Evolutionary conservation across 2,329 filamentous ascomycete genomes (phyloP).

Genomic region (Pseudogymnoascus sp.): DNA sequence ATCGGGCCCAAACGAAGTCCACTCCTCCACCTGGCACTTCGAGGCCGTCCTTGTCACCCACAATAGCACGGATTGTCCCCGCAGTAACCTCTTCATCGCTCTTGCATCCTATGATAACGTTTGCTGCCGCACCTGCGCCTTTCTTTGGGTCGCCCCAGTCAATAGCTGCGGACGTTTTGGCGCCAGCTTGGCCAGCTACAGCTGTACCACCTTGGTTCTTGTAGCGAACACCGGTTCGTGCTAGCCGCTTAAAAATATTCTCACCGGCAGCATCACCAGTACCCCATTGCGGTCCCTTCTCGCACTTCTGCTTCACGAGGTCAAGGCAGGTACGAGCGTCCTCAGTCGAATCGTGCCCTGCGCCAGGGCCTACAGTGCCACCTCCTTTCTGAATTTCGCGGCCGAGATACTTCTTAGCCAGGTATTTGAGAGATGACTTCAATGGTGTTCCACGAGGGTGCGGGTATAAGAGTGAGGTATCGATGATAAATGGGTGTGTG

Average conservation of each 20-base stretch:
- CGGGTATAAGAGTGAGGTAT: constrained; percentile 84
- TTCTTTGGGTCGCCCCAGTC: constrained; percentile 81
- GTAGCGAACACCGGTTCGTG: constrained; percentile 55
- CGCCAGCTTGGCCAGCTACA: constrained; percentile 46
- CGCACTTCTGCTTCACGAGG: constrained; percentile 90
- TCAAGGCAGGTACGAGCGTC: constrained; percentile 88
- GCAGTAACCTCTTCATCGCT: constrained; percentile 53
- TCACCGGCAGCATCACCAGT: constrained; percentile 72
- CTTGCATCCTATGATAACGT: constrained; percentile 49
- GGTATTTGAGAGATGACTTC: constrained; percentile 85
- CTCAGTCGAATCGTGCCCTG: constrained; percentile 85
- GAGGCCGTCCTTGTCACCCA: constrained; percentile 51
- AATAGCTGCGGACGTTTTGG: constrained; percentile 66
- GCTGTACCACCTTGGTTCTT: constrained; percentile 56
- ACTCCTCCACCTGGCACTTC: constrained; percentile 55
- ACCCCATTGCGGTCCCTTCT: constrained; percentile 84
- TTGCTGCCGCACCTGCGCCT: constrained; percentile 51
- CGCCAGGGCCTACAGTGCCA: constrained; percentile 43
- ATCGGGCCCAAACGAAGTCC: constrained; percentile 61
- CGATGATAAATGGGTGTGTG: constrained; percentile 87
- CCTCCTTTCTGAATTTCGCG: constrained; percentile 80
- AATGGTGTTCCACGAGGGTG: constrained; percentile 84
- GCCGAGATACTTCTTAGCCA: constrained; percentile 76
- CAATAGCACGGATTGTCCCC: constrained; percentile 51
- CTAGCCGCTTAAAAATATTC: constrained; percentile 81